Evolutionary conservation across 345 rosid species (phyloP).

Genomic region (Ricinus communis): DNA sequence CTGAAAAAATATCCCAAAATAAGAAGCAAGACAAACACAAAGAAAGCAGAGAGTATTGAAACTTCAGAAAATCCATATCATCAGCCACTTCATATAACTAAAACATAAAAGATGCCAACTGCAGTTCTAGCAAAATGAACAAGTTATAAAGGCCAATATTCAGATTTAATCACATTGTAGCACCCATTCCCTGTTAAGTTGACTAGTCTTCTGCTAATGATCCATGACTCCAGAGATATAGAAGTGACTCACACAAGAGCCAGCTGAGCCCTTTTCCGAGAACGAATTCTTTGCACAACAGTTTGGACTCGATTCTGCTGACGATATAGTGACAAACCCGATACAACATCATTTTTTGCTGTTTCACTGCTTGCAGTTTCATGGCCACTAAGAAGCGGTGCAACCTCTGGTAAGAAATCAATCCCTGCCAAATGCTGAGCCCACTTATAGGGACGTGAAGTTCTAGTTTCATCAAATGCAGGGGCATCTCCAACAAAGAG

Average conservation of each 20-base stretch:
- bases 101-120: slow-evolving; percentile 18
- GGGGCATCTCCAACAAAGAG: slow-evolving; percentile 55
- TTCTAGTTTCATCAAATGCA: slow-evolving; percentile 57
- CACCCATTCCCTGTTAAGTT: slow-evolving; percentile 19
- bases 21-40: slow-evolving; percentile 15
- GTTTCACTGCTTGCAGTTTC: slow-evolving; percentile 50
- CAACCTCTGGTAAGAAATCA: slow-evolving; percentile 82
- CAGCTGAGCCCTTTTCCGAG: slow-evolving; percentile 61
- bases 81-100: slow-evolving; percentile 16
- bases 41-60: slow-evolving; percentile 11
- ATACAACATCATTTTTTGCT: slow-evolving; percentile 44
- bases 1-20: slow-evolving; percentile 8
- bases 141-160: slow-evolving; percentile 20
- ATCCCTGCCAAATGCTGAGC: slow-evolving; percentile 94
- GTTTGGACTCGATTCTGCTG: slow-evolving; percentile 72
- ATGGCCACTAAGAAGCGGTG: slow-evolving; percentile 55
- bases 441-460: slow-evolving; percentile 87
- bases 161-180: slow-evolving; percentile 21
- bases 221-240: slow-evolving; percentile 42
- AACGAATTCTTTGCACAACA: slow-evolving; percentile 71
- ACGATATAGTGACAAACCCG: slow-evolving; percentile 64
- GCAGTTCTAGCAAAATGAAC: slow-evolving; percentile 25
- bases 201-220: slow-evolving; percentile 24
- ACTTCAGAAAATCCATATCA: not conserved
- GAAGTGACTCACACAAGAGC: slow-evolving; percentile 76